Conservation (phyloP, 2,329 filamentous ascomycete genomes). For the Passalora sequoiae region DNA sequence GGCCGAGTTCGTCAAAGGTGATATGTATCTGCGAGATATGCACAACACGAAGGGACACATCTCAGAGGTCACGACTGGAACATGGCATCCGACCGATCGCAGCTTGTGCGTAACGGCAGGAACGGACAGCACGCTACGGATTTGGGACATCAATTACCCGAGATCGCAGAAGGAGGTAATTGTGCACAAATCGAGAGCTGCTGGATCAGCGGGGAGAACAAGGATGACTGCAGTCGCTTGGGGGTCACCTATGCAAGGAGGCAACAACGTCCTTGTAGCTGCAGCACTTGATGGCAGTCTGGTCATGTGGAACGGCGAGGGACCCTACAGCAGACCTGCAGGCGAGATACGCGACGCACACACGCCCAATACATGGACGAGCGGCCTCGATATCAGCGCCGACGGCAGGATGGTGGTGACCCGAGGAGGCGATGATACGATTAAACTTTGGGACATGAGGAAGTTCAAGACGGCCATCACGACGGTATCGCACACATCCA, state of each 20-base stretch:
- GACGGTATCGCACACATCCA: slow-evolving; percentile 71
- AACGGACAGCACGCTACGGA: slow-evolving; percentile 88
- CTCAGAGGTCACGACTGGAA: slow-evolving; percentile 80
- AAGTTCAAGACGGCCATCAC: slow-evolving; percentile 91
- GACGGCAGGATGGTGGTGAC: slow-evolving; percentile 90
- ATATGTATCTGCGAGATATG: slow-evolving; percentile 98
- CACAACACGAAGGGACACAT: slow-evolving; percentile 96
- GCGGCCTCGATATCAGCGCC: slow-evolving; percentile 81
- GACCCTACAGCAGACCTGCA: slow-evolving; percentile 74
- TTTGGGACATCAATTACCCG: slow-evolving; percentile 94
- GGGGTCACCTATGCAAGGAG: slow-evolving; percentile 71
- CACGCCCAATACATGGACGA: slow-evolving; percentile 77
- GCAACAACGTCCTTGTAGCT: slow-evolving; percentile 70
- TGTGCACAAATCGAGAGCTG: slow-evolving; percentile 88
- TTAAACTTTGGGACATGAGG: slow-evolving; percentile 94
- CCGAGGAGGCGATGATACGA: slow-evolving; percentile 80
- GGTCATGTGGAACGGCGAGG: slow-evolving; percentile 86
- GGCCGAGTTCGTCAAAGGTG: slow-evolving; percentile 89
- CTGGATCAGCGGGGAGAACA: slow-evolving; percentile 81
- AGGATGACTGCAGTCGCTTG: slow-evolving; percentile 92
- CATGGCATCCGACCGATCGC: slow-evolving; percentile 83
- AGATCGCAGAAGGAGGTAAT: slow-evolving; percentile 88
- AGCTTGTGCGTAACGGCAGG: slow-evolving; percentile 86
- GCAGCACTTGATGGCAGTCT: slow-evolving; percentile 84
- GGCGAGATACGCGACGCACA: slow-evolving; percentile 84